Evolutionary conservation across 805 yeast species (phyloP), one percentile per base, ranked within the genome.

Genomic region (Saturnispora dispora): DNA sequence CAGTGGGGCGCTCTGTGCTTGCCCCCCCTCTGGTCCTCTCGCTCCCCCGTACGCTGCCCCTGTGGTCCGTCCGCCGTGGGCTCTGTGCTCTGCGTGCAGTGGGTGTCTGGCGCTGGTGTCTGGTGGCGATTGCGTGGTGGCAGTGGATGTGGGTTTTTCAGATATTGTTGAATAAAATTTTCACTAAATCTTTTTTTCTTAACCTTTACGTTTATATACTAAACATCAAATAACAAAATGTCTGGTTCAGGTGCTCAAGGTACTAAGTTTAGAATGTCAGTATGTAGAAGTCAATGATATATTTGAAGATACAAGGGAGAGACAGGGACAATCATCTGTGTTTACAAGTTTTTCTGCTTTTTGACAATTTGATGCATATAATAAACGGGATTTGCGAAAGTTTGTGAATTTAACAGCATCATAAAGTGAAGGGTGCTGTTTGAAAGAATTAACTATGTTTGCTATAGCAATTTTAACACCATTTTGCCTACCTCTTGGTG

Each of bases 261-360:
- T 83, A 93, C 89, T 85, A 91, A 91, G 83, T 93, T 85, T 88
- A 89, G 97, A 81, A 88, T 91, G 87, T 89, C 99, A 76, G 95
- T 87, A 87, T 76, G 96, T 86, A 60, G 47, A 15, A 11, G 10
- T 20, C 32, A 36, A 8, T 7, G n/a, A 23, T 33, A 18, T 40
- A 37, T 17, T 2, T 37, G 22, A 18, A 10, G 4, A 37, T 30
- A 30, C 33, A 5, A 8, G 15, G 5, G 23, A 37, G 13, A 7
- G 23, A 18, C 13, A 30, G 33, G 33, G 33, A 1, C 5, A 25
- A 25, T 25, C 8, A 25, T 25, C 28, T 25, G 28, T 25, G 5
- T 7, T 25, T 7, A 25, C 28, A 25, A 25, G 28, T 30, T 30
- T 30, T 30, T 30, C 5, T 30, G 33, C 33, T 13, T 30, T 30